A percentile compares a stretch with the other conserved stretches of the same genome.
These are phyloP conservation scores for Cyclocybe aegerita DNA, from an alignment of 768 basidiomycete genomes.

Conservation along the genomic window DNA sequence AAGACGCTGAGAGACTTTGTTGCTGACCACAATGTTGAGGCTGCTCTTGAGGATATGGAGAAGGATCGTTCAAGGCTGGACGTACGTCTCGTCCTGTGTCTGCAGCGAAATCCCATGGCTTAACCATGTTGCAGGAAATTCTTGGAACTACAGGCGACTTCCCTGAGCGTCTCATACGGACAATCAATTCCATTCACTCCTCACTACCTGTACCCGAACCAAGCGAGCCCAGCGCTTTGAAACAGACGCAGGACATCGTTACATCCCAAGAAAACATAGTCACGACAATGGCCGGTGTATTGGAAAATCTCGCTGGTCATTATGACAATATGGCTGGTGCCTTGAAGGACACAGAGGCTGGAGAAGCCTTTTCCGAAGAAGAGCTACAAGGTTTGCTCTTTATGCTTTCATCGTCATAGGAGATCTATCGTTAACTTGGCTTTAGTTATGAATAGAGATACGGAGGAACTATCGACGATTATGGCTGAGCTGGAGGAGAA, in stretches of 20 bases:
- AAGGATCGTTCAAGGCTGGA: constrained; percentile 66
- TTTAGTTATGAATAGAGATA: constrained; percentile 79
- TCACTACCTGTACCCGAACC: constrained; percentile 20
- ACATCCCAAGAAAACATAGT: constrained; percentile 55
- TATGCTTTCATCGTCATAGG: background rate
- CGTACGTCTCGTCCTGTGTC: constrained; percentile 36
- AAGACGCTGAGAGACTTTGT: constrained; percentile 86
- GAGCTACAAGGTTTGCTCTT: constrained; percentile 59
- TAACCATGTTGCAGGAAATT: constrained; percentile 45
- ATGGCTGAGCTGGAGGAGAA: constrained; percentile 70
- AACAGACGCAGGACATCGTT: constrained; percentile 49
- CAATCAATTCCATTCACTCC: constrained; percentile 55
- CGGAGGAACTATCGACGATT: constrained; percentile 73
- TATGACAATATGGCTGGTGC: constrained; percentile 77
- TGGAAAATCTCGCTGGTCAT: constrained; percentile 73
- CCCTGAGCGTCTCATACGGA: constrained; percentile 56
- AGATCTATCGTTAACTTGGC: background rate
- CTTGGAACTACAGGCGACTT: constrained; percentile 65
- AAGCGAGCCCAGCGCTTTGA: constrained; percentile 12
- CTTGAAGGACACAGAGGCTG: constrained; percentile 65
- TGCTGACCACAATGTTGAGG: constrained; percentile 80
- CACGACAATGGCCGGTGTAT: constrained; percentile 66
- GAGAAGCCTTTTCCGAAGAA: constrained; percentile 63
- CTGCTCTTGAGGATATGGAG: constrained; percentile 72
- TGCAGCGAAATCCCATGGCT: background rate